Conservation (phyloP, 305 asterid species). For the Fraxinus latifolia region DNA sequence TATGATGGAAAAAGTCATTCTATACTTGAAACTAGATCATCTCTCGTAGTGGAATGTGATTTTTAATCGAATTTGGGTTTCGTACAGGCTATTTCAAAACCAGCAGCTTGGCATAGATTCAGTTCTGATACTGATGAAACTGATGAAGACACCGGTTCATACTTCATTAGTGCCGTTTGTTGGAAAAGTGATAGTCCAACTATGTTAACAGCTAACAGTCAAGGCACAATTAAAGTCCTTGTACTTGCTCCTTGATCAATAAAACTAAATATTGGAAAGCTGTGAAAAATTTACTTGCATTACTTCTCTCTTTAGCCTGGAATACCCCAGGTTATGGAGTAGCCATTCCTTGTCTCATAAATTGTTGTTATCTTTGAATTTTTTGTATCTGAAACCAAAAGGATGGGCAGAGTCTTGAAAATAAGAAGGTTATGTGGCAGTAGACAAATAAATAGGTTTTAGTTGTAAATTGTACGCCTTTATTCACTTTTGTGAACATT, state of each 20-base stretch:
- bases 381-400: background rate
- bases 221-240: slow-evolving; percentile 79
- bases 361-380: background rate
- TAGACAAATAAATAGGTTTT: background rate
- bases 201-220: slow-evolving; percentile 74
- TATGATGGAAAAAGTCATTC: background rate
- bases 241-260: slow-evolving; percentile 40
- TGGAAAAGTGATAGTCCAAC: slow-evolving; percentile 88
- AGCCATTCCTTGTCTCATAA: background rate
- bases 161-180: slow-evolving; percentile 84
- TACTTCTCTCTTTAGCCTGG: background rate
- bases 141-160: slow-evolving; percentile 53
- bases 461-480: background rate
- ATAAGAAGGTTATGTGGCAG: background rate
- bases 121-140: slow-evolving; percentile 48
- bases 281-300: background rate
- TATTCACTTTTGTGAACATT: background rate
- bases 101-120: slow-evolving; percentile 71
- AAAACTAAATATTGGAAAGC: background rate
- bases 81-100: slow-evolving; percentile 66
- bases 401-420: background rate
- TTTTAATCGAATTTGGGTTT: background rate
- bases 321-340: background rate
- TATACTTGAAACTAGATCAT: background rate
- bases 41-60: background rate